These are phyloP conservation scores for Nymphaea thermarum DNA, from an alignment of 164 flowering plant genomes.

Conservation along the genomic window DNA sequence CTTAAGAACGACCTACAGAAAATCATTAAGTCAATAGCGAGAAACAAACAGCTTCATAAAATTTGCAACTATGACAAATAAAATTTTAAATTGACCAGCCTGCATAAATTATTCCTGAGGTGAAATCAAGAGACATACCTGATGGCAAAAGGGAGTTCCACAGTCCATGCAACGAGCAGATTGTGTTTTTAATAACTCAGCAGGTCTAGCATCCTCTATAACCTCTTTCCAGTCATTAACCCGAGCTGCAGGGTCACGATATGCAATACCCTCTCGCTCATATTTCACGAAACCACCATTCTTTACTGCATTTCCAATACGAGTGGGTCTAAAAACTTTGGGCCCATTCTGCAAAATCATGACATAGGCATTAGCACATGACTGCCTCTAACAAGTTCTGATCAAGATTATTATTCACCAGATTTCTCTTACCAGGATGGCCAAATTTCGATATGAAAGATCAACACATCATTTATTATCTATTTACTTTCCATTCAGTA, in stretches of 20 bases:
- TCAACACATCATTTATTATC: no score
- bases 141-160: conserved; percentile 99
- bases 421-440: no score
- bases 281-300: conserved; percentile 85
- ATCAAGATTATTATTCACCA: no score
- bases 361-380: neutral
- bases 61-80: no score
- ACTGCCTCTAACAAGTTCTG: no score
- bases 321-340: conserved; percentile 36
- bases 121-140: conserved; percentile 28
- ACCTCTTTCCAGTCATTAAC: conserved; percentile 92
- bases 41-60: no score
- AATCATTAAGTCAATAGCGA: no score
- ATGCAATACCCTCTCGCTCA: conserved; percentile 80
- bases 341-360: conserved; percentile 14
- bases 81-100: no score
- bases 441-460: no score
- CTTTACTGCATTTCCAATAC: conserved; percentile 65
- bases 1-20: no score
- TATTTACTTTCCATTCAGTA: no score
- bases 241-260: conserved; percentile 75
- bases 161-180: conserved; percentile 99
- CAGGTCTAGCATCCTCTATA: conserved; percentile 65
- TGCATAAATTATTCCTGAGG: no score
- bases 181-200: conserved; percentile 72